Conservation (phyloP, 345 rosid genomes). For the Heritiera littoralis region DNA sequence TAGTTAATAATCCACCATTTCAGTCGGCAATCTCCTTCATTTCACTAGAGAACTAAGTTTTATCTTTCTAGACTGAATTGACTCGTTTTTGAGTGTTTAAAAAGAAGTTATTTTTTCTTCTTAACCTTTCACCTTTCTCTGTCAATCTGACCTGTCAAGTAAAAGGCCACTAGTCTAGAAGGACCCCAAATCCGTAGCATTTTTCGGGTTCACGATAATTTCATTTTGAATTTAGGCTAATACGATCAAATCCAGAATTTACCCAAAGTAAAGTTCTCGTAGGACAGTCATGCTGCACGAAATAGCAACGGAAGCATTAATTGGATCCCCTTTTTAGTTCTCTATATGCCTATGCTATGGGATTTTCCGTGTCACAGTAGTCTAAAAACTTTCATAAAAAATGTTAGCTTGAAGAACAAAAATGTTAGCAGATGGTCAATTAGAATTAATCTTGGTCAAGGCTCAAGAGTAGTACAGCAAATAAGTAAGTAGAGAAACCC, state of each 20-base stretch:
- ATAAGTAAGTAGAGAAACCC: no score
- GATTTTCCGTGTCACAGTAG: no score
- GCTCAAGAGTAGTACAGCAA: background rate
- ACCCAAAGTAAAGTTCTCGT: background rate
- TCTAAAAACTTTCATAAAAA: no score
- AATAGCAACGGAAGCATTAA: background rate
- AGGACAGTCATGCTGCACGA: background rate
- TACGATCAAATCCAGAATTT: background rate
- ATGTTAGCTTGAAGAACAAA: no score
- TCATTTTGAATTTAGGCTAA: background rate
- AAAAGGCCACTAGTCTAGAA: background rate
- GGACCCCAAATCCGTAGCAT: background rate
- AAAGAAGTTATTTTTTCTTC: background rate
- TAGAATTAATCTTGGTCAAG: background rate
- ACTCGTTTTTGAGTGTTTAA: background rate
- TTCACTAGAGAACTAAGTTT: background rate
- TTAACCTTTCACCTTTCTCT: background rate
- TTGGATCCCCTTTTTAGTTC: background rate
- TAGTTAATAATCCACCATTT: background rate
- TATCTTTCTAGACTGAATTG: background rate
- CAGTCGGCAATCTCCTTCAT: slow-evolving; percentile 9
- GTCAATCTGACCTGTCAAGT: background rate
- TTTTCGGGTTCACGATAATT: background rate
- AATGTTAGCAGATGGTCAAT: no score
- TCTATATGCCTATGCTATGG: no score